Percentiles rank a stretch among this genome's conserved stretches.
Conservation (phyloP, 2,329 filamentous ascomycete genomes). For the Metarhizium sp. region DNA sequence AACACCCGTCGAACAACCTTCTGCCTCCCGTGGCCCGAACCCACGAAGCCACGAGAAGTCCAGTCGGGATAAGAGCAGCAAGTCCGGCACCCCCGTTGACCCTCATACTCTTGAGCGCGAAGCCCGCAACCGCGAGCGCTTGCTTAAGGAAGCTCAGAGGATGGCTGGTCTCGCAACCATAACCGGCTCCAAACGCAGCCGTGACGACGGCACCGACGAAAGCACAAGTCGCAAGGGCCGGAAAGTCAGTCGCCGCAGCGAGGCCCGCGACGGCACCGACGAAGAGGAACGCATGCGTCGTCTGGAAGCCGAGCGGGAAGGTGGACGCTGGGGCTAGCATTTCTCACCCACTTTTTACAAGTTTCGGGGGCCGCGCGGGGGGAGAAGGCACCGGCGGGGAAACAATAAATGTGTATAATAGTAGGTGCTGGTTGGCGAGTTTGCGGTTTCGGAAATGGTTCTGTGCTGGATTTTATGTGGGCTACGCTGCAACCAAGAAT, state of each 20-base stretch:
- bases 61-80: slow-evolving; percentile 18
- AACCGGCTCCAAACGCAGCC: slow-evolving; percentile 38
- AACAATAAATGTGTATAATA: background rate
- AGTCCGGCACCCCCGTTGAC: slow-evolving; percentile 30
- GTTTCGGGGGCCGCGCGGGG: too few relatives aligned
- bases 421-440: background rate
- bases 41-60: slow-evolving; percentile 19
- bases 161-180: slow-evolving; percentile 44
- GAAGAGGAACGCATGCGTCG: slow-evolving; percentile 44
- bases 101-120: slow-evolving; percentile 64
- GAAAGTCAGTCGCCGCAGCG: slow-evolving; percentile 37
- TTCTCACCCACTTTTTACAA: too few relatives aligned
- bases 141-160: slow-evolving; percentile 59
- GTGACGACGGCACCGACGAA: slow-evolving; percentile 33
- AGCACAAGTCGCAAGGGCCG: slow-evolving; percentile 27
- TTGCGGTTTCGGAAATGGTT: background rate
- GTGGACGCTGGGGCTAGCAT: slow-evolving; percentile 35
- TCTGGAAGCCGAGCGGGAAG: slow-evolving; percentile 52
- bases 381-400: too few relatives aligned
- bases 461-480: too few relatives aligned
- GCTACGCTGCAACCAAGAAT: too few relatives aligned
- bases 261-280: slow-evolving; percentile 36
- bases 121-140: slow-evolving; percentile 53
- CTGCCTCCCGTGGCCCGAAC: slow-evolving; percentile 25
- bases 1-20: slow-evolving; percentile 27